Conservation (phyloP, 139 green algal species). For the Coccomyxa sp. region DNA sequence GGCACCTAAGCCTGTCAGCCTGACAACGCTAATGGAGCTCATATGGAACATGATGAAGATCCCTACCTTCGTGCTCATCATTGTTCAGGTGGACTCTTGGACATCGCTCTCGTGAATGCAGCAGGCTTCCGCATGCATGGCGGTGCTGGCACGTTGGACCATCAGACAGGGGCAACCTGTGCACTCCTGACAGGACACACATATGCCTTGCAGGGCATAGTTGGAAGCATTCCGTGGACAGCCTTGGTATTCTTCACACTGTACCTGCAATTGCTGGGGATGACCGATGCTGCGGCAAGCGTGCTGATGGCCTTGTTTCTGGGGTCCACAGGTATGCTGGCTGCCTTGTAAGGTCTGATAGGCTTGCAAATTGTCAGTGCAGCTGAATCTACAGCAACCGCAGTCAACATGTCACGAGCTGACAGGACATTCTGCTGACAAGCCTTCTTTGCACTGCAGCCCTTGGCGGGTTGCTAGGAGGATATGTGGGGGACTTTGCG, state of each 20-base stretch:
- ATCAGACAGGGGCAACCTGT: no score
- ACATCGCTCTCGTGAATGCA: background rate
- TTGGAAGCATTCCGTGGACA: constrained; percentile 50
- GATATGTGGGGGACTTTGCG: constrained; percentile 37
- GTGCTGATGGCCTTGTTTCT: constrained; percentile 40
- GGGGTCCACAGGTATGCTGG: constrained; percentile 16
- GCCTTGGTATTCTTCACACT: constrained; percentile 56
- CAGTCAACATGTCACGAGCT: background rate
- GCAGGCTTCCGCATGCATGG: background rate
- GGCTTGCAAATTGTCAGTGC: no score
- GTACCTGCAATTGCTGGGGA: constrained; percentile 63
- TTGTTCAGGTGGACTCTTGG: constrained; percentile 21
- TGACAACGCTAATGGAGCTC: background rate
- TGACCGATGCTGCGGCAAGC: constrained; percentile 35
- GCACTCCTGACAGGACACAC: background rate
- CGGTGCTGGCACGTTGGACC: no score
- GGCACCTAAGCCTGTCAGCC: background rate
- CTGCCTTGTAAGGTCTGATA: background rate
- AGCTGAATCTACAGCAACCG: no score
- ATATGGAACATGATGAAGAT: constrained; percentile 19
- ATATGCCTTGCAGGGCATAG: constrained; percentile 39
- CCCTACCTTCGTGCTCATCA: constrained; percentile 39
- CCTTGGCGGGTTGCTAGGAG: background rate
- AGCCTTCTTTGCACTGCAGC: background rate
- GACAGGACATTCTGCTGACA: background rate